phyloP scores from a whole-genome alignment of 164 flowering plant species.

The Sedum album region DNA sequence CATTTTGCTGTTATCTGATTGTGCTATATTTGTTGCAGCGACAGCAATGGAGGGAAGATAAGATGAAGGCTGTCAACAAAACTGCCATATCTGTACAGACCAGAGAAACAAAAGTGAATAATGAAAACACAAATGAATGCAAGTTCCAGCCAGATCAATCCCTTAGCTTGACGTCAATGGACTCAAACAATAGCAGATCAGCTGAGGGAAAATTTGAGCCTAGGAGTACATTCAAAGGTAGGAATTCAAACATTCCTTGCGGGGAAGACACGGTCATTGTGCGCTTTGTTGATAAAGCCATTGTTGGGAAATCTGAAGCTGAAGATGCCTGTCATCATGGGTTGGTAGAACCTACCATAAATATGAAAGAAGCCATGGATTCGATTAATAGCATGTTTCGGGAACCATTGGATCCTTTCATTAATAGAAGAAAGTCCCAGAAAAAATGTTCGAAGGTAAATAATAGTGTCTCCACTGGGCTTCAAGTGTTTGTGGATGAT shows the following conservation, averaged over 20 bases:
- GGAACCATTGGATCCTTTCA: conserved; percentile 63
- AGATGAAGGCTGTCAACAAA: conserved; percentile 17
- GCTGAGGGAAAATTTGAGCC: background rate
- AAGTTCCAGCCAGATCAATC: conserved; percentile 11
- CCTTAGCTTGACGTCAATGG: conserved; percentile 12
- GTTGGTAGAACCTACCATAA: conserved; percentile 85
- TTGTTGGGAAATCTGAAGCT: conserved; percentile 64
- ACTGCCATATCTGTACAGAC: conserved; percentile 8
- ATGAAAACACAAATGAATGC: conserved; percentile 10
- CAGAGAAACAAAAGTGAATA: conserved; percentile 16
- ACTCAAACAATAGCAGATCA: conserved; percentile 12
- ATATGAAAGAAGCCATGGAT: conserved; percentile 84
- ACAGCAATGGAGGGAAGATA: conserved; percentile 30
- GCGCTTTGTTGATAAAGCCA: conserved; percentile 65
- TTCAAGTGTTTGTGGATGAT: conserved; percentile 61
- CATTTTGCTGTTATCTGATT: conserved; percentile 18
- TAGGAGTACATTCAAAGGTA: conserved; percentile 10
- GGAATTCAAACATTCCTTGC: conserved; percentile 16
- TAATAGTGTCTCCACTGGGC: conserved; percentile 20
- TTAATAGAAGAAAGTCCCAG: conserved; percentile 25
- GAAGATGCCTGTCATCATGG: conserved; percentile 97
- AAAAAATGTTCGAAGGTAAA: conserved; percentile 26
- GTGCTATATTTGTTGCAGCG: conserved; percentile 23
- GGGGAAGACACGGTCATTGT: conserved; percentile 64
- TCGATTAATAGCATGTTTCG: conserved; percentile 82